Percentiles rank a stretch among this genome's conserved stretches.
Evolutionary conservation across 225 moss, liverwort and hornwort genomes (phyloP).

Genomic region (Sphagnum tenellum): DNA sequence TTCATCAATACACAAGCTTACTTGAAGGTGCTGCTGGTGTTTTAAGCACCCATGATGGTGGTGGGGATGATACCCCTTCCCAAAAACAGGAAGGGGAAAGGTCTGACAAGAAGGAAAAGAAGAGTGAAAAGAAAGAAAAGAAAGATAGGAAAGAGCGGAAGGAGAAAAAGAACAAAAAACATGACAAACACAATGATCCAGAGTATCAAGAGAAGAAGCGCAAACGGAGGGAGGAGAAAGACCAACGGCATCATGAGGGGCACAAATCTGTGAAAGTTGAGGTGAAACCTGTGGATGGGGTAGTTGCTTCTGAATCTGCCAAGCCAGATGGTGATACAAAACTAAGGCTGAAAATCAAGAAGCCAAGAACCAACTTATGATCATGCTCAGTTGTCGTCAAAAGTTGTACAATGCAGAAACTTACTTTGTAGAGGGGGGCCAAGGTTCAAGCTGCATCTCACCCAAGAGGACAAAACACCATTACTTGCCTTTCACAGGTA

Average conservation of each 20-base stretch:
- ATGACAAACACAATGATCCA: constrained; percentile 58
- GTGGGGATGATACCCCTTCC: constrained; percentile 39
- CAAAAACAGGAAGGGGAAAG: constrained; percentile 29
- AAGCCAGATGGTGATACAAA: constrained; percentile 12
- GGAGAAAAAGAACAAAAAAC: constrained; percentile 71
- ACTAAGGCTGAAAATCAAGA: constrained; percentile 22
- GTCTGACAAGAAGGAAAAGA: constrained; percentile 24
- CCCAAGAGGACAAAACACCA: no score
- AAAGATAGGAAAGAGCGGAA: constrained; percentile 60
- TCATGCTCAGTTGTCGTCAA: no score
- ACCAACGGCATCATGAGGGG: constrained; percentile 60
- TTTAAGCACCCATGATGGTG: constrained; percentile 40
- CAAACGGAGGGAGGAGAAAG: constrained; percentile 74
- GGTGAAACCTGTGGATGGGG: constrained; percentile 25
- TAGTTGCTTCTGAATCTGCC: neutral
- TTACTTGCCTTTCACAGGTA: no score
- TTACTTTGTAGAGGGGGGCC: no score
- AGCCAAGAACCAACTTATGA: neutral
- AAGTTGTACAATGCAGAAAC: no score
- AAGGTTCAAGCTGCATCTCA: no score
- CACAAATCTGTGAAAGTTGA: constrained; percentile 60
- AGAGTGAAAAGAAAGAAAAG: constrained; percentile 32
- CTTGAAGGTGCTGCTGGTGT: constrained; percentile 29
- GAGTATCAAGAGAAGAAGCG: constrained; percentile 78
- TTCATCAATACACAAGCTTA: constrained; percentile 33